Percentiles rank a stretch among this genome's conserved stretches.
These are phyloP conservation scores for Penicillium sp. DNA, from an alignment of 2,329 filamentous ascomycete species.

Conservation along the genomic window DNA sequence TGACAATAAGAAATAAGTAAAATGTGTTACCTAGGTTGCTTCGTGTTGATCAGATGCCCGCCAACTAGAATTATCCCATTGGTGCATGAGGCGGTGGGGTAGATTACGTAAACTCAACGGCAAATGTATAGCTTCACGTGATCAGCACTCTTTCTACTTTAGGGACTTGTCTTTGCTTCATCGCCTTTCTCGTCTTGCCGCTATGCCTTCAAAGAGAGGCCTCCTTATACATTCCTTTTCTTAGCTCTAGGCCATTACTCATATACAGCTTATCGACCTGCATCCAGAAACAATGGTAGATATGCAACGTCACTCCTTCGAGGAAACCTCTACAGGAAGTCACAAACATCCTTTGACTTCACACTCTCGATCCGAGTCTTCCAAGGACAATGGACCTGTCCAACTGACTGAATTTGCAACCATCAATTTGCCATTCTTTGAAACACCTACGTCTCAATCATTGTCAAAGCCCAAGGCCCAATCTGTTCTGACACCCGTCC, in stretches of 20 bases:
- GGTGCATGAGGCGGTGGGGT: not conserved
- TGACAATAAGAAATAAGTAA: not conserved
- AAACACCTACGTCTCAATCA: slow-evolving; percentile 16
- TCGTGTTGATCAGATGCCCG: slow-evolving; percentile 1
- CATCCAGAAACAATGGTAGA: slow-evolving; percentile 23
- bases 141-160: slow-evolving; percentile 10
- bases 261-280: slow-evolving; percentile 7
- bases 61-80: not conserved
- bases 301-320: slow-evolving; percentile 29
- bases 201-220: slow-evolving; percentile 5
- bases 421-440: slow-evolving; percentile 18
- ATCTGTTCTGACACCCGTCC: not conserved
- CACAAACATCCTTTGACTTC: slow-evolving; percentile 13
- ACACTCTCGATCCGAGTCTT: slow-evolving; percentile 15
- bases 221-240: slow-evolving; percentile 21
- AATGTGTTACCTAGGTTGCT: not conserved
- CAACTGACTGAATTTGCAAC: slow-evolving; percentile 19
- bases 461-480: slow-evolving; percentile 2
- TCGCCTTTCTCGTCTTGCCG: not conserved
- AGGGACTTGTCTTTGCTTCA: slow-evolving; percentile 1
- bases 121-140: slow-evolving; percentile 11
- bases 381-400: slow-evolving; percentile 3
- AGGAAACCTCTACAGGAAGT: slow-evolving; percentile 21
- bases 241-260: not conserved
- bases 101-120: not conserved